phyloP scores from a whole-genome alignment of 495 filamentous ascomycete genomes.

The Oidiodendron maius region DNA sequence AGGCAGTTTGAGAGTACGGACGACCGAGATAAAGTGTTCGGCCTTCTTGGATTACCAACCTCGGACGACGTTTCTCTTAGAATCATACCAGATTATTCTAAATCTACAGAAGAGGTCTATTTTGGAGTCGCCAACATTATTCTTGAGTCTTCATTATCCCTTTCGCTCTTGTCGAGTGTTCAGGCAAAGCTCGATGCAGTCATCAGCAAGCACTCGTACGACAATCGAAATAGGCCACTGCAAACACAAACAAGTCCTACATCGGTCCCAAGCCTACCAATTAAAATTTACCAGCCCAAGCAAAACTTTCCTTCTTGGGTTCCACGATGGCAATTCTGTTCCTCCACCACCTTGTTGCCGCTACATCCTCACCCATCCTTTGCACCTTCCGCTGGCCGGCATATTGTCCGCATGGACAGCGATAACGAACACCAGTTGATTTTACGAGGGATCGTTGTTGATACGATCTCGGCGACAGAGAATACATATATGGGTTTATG shows the following conservation, averaged over 20 bases:
- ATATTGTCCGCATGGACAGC: not conserved
- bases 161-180: not conserved
- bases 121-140: not conserved
- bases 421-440: not conserved
- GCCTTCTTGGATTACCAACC: constrained; percentile 13
- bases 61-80: constrained; percentile 3
- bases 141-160: not conserved
- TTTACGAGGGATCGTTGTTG: not conserved
- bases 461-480: no score
- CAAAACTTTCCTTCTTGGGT: constrained; percentile 1
- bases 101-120: not conserved
- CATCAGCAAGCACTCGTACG: not conserved
- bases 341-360: not conserved
- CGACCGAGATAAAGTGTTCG: constrained; percentile 12
- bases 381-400: not conserved
- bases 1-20: constrained; percentile 11
- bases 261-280: no score
- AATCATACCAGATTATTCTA: constrained; percentile 8
- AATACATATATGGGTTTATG: no score
- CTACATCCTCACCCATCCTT: not conserved
- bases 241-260: no score
- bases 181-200: not conserved
- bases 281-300: no score
- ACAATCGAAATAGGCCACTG: not conserved
- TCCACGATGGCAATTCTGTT: not conserved